Conservation (phyloP, 148 eudicot genomes). For the Salicornia ramosissima region DNA sequence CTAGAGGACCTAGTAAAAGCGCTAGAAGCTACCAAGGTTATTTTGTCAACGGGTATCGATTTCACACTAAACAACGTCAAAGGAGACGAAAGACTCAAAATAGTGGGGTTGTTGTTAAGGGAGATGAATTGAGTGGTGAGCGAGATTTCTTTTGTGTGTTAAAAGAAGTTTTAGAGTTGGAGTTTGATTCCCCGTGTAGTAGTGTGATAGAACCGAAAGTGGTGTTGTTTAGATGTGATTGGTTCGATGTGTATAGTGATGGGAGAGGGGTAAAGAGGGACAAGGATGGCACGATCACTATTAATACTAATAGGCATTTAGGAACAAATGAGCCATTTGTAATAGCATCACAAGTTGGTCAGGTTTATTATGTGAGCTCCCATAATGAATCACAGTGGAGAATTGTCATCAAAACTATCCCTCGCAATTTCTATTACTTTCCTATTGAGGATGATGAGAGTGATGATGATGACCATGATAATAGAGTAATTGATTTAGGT, state of each 20-base stretch:
- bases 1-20: not conserved
- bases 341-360: not conserved
- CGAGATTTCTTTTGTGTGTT: not conserved
- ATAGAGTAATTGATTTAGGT: not conserved
- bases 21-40: not conserved
- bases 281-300: no score
- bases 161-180: not conserved
- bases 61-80: not conserved
- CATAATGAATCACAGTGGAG: not conserved
- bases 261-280: no score
- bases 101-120: no score
- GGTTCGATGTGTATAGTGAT: no score
- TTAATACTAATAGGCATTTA: not conserved
- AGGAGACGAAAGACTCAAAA: not conserved
- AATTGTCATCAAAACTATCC: not conserved
- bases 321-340: not conserved
- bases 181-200: not conserved
- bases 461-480: not conserved
- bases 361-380: not conserved
- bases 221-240: no score
- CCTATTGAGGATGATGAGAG: not conserved
- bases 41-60: not conserved
- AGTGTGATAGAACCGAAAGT: no score
- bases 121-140: not conserved
- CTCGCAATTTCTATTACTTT: not conserved